Percentiles rank a stretch among this genome's conserved stretches.
phyloP scores from a whole-genome alignment of 306 rosid genomes.

The Trifolium repens region DNA sequence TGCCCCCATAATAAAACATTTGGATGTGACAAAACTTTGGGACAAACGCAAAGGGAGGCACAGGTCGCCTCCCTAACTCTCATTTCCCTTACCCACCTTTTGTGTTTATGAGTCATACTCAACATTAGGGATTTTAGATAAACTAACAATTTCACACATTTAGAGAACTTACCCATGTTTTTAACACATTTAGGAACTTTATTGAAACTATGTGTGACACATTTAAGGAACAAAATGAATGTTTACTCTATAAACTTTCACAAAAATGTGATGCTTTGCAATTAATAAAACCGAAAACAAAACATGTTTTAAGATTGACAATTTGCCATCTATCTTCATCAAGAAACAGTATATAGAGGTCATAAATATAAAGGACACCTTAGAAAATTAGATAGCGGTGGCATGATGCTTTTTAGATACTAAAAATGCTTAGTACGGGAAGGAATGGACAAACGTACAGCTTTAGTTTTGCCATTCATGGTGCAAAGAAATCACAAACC shows the following conservation, averaged over 20 bases:
- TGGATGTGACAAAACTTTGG: no score
- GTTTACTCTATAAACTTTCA: neutral
- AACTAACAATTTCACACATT: no score
- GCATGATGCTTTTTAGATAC: constrained; percentile 22
- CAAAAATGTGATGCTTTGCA: neutral
- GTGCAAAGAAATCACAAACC: constrained; percentile 29
- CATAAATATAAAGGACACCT: constrained; percentile 29
- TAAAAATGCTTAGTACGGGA: constrained; percentile 30
- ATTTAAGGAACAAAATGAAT: neutral
- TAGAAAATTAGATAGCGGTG: constrained; percentile 11
- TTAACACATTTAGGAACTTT: neutral
- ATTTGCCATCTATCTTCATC: neutral
- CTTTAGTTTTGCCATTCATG: constrained; percentile 43
- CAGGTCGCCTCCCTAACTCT: no score
- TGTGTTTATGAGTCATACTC: no score
- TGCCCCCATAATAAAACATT: no score
- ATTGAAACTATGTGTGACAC: neutral
- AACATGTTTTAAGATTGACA: constrained; percentile 7
- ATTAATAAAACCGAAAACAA: neutral
- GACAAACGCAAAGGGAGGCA: no score
- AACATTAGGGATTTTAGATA: no score
- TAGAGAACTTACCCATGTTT: no score
- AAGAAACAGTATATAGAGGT: constrained; percentile 8
- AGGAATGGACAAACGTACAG: constrained; percentile 43
- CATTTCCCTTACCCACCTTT: no score